These are phyloP conservation scores for Pachyrhizus erosus DNA, from an alignment of 306 rosid species.

Conservation along the genomic window DNA sequence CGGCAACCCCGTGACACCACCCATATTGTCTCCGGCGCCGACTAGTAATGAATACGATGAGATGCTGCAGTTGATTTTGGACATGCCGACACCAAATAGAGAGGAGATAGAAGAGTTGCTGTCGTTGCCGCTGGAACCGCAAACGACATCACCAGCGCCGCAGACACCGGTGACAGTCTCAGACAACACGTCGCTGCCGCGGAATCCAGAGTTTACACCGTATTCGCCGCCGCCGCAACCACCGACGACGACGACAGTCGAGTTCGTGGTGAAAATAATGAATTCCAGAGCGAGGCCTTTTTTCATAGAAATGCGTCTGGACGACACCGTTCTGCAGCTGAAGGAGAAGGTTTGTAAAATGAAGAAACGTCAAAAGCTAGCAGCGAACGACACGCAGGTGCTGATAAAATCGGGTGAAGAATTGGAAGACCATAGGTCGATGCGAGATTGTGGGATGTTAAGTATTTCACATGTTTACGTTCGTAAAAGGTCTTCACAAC, in stretches of 20 bases:
- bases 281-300: background rate
- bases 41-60: background rate
- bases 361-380: background rate
- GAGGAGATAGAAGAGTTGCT: background rate
- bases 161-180: too few relatives aligned
- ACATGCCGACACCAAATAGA: background rate
- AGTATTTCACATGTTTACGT: background rate
- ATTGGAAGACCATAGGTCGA: slow-evolving; percentile 28
- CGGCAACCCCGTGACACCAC: background rate
- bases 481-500: background rate
- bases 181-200: too few relatives aligned
- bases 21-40: background rate
- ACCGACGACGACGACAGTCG: background rate
- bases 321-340: slow-evolving; percentile 7
- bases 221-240: background rate
- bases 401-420: background rate
- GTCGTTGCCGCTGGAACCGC: too few relatives aligned
- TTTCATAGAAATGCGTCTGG: background rate
- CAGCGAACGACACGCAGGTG: background rate
- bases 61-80: background rate
- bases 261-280: background rate
- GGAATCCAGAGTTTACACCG: too few relatives aligned
- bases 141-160: too few relatives aligned
- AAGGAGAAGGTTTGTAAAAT: background rate
- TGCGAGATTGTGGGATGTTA: slow-evolving; percentile 38